Conservation (phyloP, 2,329 filamentous ascomycete genomes). For the Akanthomyces lecanii region DNA sequence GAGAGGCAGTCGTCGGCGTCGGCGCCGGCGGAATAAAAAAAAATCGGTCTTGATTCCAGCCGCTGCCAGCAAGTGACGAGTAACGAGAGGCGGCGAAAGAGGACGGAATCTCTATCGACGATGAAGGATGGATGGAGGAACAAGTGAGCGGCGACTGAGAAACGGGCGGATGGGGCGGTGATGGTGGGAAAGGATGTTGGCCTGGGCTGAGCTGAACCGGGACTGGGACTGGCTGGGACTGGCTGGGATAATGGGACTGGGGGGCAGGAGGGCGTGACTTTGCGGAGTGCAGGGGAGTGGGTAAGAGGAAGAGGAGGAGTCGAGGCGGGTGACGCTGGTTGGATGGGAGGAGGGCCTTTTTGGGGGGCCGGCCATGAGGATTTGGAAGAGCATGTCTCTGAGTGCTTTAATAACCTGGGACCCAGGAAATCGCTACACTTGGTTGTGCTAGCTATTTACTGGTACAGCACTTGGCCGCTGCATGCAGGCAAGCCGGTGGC, state of each 20-base stretch:
- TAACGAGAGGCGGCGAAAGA: slow-evolving; percentile 14
- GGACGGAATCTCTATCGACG: slow-evolving; percentile 3
- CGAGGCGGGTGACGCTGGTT: neutral
- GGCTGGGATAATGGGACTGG: neutral
- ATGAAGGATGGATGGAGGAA: slow-evolving; percentile 13
- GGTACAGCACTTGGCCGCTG: neutral
- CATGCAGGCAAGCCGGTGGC: neutral
- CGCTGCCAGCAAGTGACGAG: slow-evolving; percentile 4
- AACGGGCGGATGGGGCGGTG: slow-evolving; percentile 4
- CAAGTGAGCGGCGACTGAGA: neutral
- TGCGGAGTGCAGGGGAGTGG: slow-evolving; percentile 16
- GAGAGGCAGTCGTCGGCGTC: neutral
- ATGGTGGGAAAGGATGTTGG: slow-evolving; percentile 8
- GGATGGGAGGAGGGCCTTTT: neutral
- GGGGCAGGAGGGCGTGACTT: slow-evolving; percentile 7
- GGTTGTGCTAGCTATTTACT: no score
- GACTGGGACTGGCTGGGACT: neutral
- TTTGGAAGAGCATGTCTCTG: slow-evolving; percentile 5
- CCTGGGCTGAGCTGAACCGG: neutral
- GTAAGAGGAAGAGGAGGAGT: neutral
- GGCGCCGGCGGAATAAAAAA: neutral
- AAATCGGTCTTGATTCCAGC: neutral
- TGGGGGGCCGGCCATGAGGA: neutral
- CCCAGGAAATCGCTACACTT: no score
- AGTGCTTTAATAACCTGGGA: neutral